Evolutionary conservation across 352 stramenopile species (phyloP).

Genomic region (Sclerospora graminicola): DNA sequence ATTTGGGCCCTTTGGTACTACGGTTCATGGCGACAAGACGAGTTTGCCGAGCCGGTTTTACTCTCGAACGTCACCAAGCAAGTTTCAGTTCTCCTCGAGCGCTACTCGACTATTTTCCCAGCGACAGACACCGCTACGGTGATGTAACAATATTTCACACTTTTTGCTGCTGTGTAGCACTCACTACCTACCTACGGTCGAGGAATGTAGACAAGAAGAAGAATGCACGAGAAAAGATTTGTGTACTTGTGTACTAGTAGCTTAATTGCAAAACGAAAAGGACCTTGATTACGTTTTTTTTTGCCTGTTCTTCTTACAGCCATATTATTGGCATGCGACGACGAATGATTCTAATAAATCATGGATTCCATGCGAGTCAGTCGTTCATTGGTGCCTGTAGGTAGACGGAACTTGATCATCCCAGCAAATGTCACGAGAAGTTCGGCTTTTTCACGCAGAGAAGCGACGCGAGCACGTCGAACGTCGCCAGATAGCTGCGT

Average conservation of each 20-base stretch:
- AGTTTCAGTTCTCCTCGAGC: constrained; percentile 33
- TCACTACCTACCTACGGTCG: too few relatives aligned
- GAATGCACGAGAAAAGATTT: not conserved
- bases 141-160: constrained; percentile 11
- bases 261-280: too few relatives aligned
- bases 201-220: constrained; percentile 2
- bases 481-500: constrained; percentile 48
- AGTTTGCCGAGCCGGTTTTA: constrained; percentile 8
- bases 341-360: constrained; percentile 52
- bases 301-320: not conserved
- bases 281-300: not conserved
- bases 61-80: constrained; percentile 35
- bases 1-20: not conserved
- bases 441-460: constrained; percentile 68
- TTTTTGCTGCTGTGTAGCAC: constrained; percentile 1
- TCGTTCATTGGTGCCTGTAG: constrained; percentile 70
- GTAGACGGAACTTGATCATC: constrained; percentile 85
- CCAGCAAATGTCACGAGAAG: constrained; percentile 77
- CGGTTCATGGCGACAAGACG: constrained; percentile 4
- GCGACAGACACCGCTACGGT: constrained; percentile 30
- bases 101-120: constrained; percentile 34
- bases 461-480: constrained; percentile 29
- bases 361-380: constrained; percentile 83
- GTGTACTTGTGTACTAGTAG: not conserved
- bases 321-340: not conserved